Percentiles rank a stretch among this genome's conserved stretches.
These are phyloP conservation scores for Coniochaeta sp. DNA, from an alignment of 2,329 filamentous ascomycete genomes.

Conservation along the genomic window DNA sequence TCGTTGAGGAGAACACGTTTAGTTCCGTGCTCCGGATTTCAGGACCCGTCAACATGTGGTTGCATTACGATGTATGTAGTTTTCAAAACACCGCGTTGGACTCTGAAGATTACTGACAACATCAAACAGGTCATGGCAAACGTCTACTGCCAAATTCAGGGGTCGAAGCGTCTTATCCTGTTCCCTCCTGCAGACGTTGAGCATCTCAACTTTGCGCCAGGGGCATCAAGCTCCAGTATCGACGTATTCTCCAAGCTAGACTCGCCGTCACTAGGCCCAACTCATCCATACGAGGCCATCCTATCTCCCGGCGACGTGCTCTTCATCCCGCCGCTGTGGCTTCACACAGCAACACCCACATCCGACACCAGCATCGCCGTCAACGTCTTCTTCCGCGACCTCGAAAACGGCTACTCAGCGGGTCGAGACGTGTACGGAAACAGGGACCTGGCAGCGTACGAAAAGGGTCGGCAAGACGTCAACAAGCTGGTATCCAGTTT, in stretches of 20 bases:
- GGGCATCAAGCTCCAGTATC: slow-evolving; percentile 72
- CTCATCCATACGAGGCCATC: slow-evolving; percentile 59
- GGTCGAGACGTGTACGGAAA: slow-evolving; percentile 87
- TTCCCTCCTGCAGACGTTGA: slow-evolving; percentile 73
- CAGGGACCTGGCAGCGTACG: slow-evolving; percentile 75
- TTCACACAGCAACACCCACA: slow-evolving; percentile 63
- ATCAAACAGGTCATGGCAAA: slow-evolving; percentile 74
- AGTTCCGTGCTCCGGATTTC: slow-evolving; percentile 77
- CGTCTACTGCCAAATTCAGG: slow-evolving; percentile 71
- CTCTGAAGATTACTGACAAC: background rate
- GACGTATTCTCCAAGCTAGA: slow-evolving; percentile 56
- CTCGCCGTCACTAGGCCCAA: slow-evolving; percentile 30
- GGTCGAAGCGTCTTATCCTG: slow-evolving; percentile 65
- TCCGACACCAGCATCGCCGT: slow-evolving; percentile 64
- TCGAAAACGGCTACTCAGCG: slow-evolving; percentile 59
- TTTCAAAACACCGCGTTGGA: background rate
- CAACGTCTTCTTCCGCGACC: slow-evolving; percentile 81
- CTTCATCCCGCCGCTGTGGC: slow-evolving; percentile 78
- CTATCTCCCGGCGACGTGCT: slow-evolving; percentile 69
- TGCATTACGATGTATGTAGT: slow-evolving; percentile 68
- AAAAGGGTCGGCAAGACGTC: slow-evolving; percentile 70
- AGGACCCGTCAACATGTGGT: slow-evolving; percentile 77
- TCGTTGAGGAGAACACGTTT: slow-evolving; percentile 58
- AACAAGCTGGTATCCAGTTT: slow-evolving; percentile 60
- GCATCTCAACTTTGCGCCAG: slow-evolving; percentile 63